These are phyloP conservation scores for Amphibolis antarctica DNA, from an alignment of 106 monocot genomes.

Conservation along the genomic window DNA sequence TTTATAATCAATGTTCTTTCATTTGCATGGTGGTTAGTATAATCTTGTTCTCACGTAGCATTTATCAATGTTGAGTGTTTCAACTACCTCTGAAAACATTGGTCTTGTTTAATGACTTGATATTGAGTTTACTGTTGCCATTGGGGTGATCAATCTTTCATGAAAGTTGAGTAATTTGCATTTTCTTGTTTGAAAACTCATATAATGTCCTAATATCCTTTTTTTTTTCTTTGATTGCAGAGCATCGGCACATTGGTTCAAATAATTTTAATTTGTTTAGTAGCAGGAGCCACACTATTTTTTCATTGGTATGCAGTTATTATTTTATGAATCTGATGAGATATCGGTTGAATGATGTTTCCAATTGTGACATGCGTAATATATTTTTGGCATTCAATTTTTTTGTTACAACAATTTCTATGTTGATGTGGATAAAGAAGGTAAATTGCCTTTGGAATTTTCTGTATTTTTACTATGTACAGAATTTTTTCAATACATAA, in stretches of 20 bases:
- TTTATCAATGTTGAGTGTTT: neutral
- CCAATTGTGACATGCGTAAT: too few species aligned
- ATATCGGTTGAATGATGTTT: too few species aligned
- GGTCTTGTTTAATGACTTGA: too few species aligned
- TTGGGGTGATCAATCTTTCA: too few species aligned
- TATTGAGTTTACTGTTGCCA: too few species aligned
- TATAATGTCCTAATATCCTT: neutral
- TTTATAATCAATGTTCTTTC: neutral
- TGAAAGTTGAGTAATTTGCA: neutral
- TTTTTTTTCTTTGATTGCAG: conserved; percentile 29
- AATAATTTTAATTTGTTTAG: conserved; percentile 94
- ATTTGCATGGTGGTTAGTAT: neutral
- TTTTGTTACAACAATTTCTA: too few species aligned
- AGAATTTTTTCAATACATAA: too few species aligned
- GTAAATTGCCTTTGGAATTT: too few species aligned
- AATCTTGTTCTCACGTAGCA: neutral
- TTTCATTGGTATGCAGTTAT: conserved; percentile 53
- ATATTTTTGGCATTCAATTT: too few species aligned
- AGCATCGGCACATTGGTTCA: conserved; percentile 93
- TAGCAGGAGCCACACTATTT: conserved; percentile 88
- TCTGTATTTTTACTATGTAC: too few species aligned
- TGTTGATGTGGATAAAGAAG: too few species aligned
- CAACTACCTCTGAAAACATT: neutral
- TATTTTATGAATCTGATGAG: neutral
- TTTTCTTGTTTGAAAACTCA: neutral